Conservation (phyloP, 1,284 basidiomycete species). For the Ganoderma boninense region DNA sequence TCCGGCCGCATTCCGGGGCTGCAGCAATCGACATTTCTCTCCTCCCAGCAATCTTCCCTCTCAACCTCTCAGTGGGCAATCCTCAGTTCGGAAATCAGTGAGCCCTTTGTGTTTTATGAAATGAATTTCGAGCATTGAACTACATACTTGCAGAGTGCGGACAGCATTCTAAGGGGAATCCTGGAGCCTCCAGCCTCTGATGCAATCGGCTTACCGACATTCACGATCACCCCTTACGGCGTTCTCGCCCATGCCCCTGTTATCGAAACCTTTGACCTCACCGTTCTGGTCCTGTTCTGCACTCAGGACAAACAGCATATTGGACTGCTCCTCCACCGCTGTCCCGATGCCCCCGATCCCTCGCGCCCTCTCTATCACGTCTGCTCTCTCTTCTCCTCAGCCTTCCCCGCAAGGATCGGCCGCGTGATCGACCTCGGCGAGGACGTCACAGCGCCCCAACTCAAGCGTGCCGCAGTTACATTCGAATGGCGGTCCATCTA, state of each 20-base stretch:
- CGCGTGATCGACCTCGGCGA: constrained; percentile 1
- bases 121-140: background rate
- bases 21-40: constrained; percentile 1
- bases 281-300: background rate
- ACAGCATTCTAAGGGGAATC: background rate
- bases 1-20: background rate
- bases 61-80: background rate
- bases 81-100: background rate
- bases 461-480: background rate
- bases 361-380: background rate
- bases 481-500: background rate
- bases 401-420: background rate
- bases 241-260: background rate
- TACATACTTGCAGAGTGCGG: background rate
- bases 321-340: background rate
- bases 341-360: background rate
- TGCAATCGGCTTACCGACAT: background rate
- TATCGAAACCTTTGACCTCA: background rate
- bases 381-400: background rate
- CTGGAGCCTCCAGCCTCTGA: background rate
- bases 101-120: background rate
- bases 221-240: background rate
- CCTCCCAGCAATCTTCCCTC: background rate
- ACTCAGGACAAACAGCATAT: background rate
- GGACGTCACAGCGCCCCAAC: background rate